Conservation (phyloP, 345 rosid genomes). For the Citrus sp. region DNA sequence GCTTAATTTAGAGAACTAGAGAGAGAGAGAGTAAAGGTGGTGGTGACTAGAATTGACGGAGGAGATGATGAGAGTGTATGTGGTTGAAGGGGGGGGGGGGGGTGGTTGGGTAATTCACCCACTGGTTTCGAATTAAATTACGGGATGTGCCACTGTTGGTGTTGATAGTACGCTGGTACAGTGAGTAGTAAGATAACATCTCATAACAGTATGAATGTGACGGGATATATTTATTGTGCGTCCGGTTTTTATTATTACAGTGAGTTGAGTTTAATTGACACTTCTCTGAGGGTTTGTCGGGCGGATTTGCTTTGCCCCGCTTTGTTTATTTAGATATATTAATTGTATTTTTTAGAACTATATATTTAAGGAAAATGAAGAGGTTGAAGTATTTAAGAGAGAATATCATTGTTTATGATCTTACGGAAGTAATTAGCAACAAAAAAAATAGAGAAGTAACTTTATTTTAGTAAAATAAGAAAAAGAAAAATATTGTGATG, state of each 20-base stretch:
- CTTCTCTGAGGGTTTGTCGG: background rate
- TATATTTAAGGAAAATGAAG: no score
- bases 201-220: background rate
- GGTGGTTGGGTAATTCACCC: conserved; percentile 26
- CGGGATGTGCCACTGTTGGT: conserved; percentile 38
- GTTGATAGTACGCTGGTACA: no score
- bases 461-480: no score
- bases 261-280: background rate
- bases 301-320: background rate
- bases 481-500: no score
- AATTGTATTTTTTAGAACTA: no score
- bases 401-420: no score
- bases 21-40: conserved; percentile 26
- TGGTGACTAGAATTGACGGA: conserved; percentile 22
- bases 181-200: background rate
- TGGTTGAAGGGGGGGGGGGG: conserved; percentile 18
- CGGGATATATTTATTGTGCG: background rate
- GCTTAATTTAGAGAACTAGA: conserved; percentile 26
- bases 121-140: conserved; percentile 19
- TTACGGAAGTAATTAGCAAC: no score
- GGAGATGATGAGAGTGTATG: conserved; percentile 29
- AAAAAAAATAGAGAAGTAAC: no score
- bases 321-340: no score
- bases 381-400: no score
- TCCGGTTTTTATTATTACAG: background rate